phyloP scores from a whole-genome alignment of 1,139 yeast species.

The Geotrichum bryndzae region DNA sequence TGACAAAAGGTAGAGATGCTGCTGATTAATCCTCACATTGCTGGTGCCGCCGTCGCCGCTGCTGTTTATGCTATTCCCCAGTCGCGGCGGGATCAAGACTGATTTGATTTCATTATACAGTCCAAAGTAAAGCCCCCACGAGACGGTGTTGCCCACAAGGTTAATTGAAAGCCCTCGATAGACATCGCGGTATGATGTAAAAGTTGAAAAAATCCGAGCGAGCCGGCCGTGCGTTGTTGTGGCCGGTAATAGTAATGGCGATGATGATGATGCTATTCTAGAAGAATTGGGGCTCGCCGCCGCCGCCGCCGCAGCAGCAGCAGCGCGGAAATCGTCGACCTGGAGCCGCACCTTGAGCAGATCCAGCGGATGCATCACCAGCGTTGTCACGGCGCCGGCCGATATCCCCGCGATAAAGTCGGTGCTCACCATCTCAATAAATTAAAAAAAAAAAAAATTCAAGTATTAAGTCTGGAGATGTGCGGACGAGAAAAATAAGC shows the following conservation, averaged over 20 bases:
- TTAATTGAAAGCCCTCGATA: constrained; percentile 84
- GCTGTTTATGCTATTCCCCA: background rate
- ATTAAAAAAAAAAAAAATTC: background rate
- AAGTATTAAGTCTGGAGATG: background rate
- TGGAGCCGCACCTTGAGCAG: constrained; percentile 78
- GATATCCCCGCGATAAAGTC: constrained; percentile 71
- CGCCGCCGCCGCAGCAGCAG: background rate
- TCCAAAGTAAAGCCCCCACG: constrained; percentile 85
- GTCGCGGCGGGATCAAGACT: constrained; percentile 15
- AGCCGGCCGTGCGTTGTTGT: constrained; percentile 4
- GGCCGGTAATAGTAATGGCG: background rate
- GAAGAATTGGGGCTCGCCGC: background rate
- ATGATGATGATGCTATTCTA: background rate
- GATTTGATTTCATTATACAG: constrained; percentile 59
- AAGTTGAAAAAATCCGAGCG: constrained; percentile 1
- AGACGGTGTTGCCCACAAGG: constrained; percentile 71
- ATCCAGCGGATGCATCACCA: constrained; percentile 84
- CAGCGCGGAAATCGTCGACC: constrained; percentile 23
- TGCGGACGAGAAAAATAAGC: no score
- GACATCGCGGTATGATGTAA: constrained; percentile 22
- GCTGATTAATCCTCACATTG: background rate
- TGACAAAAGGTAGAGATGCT: constrained; percentile 40
- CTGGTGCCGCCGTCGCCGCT: background rate
- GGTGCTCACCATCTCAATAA: constrained; percentile 14
- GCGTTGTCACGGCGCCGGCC: constrained; percentile 79